Evolutionary conservation across 176 grass and related monocot genomes (phyloP), one percentile per base, ranked within the genome.

Genomic region (barley (Hordeum vulgare)): DNA sequence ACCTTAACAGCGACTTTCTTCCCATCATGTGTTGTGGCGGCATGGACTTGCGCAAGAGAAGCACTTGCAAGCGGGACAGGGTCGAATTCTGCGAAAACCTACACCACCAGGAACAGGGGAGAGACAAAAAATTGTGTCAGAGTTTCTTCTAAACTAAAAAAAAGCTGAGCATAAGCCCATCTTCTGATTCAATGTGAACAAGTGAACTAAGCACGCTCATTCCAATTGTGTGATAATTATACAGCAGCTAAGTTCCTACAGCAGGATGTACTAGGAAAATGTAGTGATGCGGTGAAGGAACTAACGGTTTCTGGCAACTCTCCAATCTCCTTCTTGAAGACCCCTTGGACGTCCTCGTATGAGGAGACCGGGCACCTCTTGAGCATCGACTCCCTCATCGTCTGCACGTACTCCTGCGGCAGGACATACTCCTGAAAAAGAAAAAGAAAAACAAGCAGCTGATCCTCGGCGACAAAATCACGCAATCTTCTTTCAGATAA

Each of bases 31-130:
- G 96, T 98, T 81, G 45, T 93, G 74, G 95, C 95, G 69, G 85
- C 90, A 88, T 98, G 95, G 84, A 98, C 95, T 98, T 98, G 95
- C 18, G 95, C 95, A 77, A 98, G 92, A 57, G 95, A 98, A 84
- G 95, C 95, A 77, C 95, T 98, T 83, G 95, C 90, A 40, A 98
- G 24, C n/a, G 95, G 95, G 11, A 93, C 89, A 51, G 88, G 92
- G 81, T 98, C 86, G 83, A 98, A 98, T 89, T 98, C 95, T 40
- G 89, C 90, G 88, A 98, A 98, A 74, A 94, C 4, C 92, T 97
- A 83, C 72, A 83, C 11, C 11, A 64, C 25, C 10, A 78, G 27
- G 29, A 51, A 37, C 56, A 61, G 4, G 44, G 53, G 23, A 2
- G 23, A 28, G 41, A 78, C 7, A 29, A 81, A 81, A 71, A 7